Conservation (phyloP, 2,329 filamentous ascomycete genomes). For the Knufia fluminis region DNA sequence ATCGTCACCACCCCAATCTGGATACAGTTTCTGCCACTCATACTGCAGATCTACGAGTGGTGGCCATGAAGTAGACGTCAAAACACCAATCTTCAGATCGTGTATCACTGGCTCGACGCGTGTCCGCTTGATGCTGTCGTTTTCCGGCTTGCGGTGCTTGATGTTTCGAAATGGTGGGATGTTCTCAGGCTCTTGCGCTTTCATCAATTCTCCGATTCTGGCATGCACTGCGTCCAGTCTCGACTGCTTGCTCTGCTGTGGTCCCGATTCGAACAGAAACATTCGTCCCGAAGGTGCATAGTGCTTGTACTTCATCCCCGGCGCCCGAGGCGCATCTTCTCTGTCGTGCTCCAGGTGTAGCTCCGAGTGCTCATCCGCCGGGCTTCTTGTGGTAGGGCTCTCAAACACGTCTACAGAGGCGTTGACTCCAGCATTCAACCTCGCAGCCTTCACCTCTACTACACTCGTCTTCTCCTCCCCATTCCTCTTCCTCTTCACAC, state of each 20-base stretch:
- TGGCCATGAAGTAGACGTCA: slow-evolving; percentile 7
- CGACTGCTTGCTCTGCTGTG: slow-evolving; percentile 44
- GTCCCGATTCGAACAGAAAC: slow-evolving; percentile 50
- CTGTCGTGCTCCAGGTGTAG: slow-evolving; percentile 9
- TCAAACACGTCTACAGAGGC: slow-evolving; percentile 1
- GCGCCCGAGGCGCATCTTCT: slow-evolving; percentile 59
- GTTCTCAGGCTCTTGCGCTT: slow-evolving; percentile 23
- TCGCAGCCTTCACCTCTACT: background rate
- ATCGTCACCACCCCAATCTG: slow-evolving; percentile 29
- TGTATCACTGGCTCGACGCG: background rate
- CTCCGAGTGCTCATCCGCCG: background rate
- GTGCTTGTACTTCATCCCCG: slow-evolving; percentile 98
- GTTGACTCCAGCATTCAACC: background rate
- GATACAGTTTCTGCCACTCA: background rate
- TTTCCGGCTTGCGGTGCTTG: background rate
- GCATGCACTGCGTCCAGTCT: slow-evolving; percentile 14
- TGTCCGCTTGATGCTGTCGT: background rate
- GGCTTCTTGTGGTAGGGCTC: background rate
- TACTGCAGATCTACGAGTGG: background rate
- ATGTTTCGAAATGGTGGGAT: background rate
- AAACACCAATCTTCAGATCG: slow-evolving; percentile 12
- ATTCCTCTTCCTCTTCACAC: slow-evolving; percentile 51
- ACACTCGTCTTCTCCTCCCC: background rate
- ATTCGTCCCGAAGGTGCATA: slow-evolving; percentile 88
- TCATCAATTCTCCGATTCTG: slow-evolving; percentile 24